A percentile compares a stretch with the other conserved stretches of the same genome.
phyloP scores from a whole-genome alignment of 2,329 filamentous ascomycete genomes.

The Knufia fluminis region DNA sequence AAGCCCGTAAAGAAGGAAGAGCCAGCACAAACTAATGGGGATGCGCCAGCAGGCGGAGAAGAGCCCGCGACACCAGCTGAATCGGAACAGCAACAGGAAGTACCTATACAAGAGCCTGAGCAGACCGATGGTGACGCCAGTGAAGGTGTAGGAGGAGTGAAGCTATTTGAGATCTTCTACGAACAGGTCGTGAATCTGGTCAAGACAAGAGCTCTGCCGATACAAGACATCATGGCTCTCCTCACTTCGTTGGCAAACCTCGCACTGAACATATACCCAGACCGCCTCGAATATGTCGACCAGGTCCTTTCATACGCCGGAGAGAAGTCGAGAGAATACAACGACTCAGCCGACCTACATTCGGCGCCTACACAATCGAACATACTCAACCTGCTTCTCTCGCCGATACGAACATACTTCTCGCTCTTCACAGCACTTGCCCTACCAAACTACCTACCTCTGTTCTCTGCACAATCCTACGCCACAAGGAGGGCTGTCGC shows the following conservation, averaged over 20 bases:
- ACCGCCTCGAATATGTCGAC: slow-evolving; percentile 73
- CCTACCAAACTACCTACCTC: slow-evolving; percentile 80
- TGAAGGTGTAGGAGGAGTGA: slow-evolving; percentile 53
- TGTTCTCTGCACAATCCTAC: slow-evolving; percentile 86
- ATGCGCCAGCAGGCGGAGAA: slow-evolving; percentile 22
- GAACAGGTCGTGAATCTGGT: slow-evolving; percentile 90
- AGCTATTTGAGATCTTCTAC: slow-evolving; percentile 95
- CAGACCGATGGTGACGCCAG: slow-evolving; percentile 27
- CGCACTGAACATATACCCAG: slow-evolving; percentile 90
- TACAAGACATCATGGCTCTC: slow-evolving; percentile 89
- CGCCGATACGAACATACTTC: slow-evolving; percentile 78
- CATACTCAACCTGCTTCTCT: slow-evolving; percentile 79
- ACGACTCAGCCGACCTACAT: slow-evolving; percentile 92
- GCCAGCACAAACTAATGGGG: slow-evolving; percentile 26
- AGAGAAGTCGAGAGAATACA: slow-evolving; percentile 75
- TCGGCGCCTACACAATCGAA: slow-evolving; percentile 79
- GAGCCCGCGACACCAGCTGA: slow-evolving; percentile 16
- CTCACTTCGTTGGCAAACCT: slow-evolving; percentile 90
- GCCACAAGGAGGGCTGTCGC: slow-evolving; percentile 84
- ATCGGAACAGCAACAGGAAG: slow-evolving; percentile 8
- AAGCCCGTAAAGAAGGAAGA: slow-evolving; percentile 24
- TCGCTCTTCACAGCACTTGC: slow-evolving; percentile 95
- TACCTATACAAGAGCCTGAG: slow-evolving; percentile 24
- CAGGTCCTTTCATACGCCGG: slow-evolving; percentile 85
- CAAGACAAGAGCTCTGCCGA: slow-evolving; percentile 78